Evolutionary conservation across 1,284 basidiomycete species (phyloP), one percentile per base, ranked within the genome.

Genomic region (Leccinum pseudoinsigne): DNA sequence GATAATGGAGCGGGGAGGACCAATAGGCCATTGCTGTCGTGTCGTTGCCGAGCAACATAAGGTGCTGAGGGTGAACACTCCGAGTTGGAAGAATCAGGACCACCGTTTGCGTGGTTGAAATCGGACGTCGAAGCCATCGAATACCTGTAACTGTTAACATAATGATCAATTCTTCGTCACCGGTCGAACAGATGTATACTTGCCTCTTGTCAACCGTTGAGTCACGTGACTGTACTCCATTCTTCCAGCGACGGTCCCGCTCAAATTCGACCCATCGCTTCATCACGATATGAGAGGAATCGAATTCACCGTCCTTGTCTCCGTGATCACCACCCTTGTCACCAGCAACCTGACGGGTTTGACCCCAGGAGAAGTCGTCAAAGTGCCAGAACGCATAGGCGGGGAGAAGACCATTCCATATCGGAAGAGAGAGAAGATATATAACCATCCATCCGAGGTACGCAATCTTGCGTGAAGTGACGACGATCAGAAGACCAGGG

Each of bases 201-300:
- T 71, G 91, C 92, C 84, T 86, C 78, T 82, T 88, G 5, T 93
- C 90, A 71, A 80, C 83, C 2, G 81, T 82, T 14, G 93, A 95
- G 73, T 97, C 95, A 66, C 91, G 84, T 16, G 92, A 94, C 68
- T 89, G 86, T 9, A 86, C 87, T 16, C 94, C 94, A 70, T 80
- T 90, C 85, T 90, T 95, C 93, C 94, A 98, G 67, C 96, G 84
- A 68, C 97, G 82, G 71, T 98, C 97, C 60, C 97, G 85, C 81
- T 99, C 97, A 77, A 97, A 99, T 79, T 99, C 97, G 57, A 89
- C 94, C 97, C 97, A 99, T 57, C 95, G 87, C 83, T 98, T 99
- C 97, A 98, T 98, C 47, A 97, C 91, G 72, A 99, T 99, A 79
- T 97, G 87, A 58, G 88, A 86, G 42, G 95, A 95, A 79, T 99